Percentiles rank a stretch among this genome's conserved stretches.
Evolutionary conservation across 2,329 filamentous ascomycete genomes (phyloP).

Genomic region (Fusarium sp.): DNA sequence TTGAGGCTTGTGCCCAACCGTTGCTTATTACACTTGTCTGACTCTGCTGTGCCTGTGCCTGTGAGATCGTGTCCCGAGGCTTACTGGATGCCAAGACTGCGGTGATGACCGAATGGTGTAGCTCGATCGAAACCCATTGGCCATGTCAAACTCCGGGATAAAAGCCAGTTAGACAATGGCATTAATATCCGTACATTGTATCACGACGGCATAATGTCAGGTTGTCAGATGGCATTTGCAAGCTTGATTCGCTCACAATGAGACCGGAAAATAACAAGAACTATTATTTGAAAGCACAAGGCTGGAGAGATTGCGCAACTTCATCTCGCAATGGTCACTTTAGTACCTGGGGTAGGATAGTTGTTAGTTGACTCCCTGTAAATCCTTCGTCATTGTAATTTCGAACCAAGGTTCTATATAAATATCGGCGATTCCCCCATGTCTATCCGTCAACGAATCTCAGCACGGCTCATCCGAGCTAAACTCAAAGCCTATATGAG

Average conservation of each 20-base stretch:
- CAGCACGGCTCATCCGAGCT: background rate
- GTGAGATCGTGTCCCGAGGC: slow-evolving; percentile 27
- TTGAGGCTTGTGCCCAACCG: slow-evolving; percentile 24
- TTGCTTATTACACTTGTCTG: slow-evolving; percentile 18
- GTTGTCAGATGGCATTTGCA: background rate
- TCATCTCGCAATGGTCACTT: background rate
- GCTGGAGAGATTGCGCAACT: background rate
- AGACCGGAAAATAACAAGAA: background rate
- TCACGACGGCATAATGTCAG: background rate
- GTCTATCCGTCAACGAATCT: background rate
- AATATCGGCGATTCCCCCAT: slow-evolving; percentile 19
- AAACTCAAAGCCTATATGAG: background rate
- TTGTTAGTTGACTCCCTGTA: background rate
- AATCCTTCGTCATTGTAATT: slow-evolving; percentile 17
- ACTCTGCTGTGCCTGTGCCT: slow-evolving; percentile 20
- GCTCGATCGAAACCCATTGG: slow-evolving; percentile 20
- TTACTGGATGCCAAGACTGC: slow-evolving; percentile 28
- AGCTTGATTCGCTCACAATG: background rate
- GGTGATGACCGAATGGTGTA: slow-evolving; percentile 22
- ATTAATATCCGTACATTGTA: slow-evolving; percentile 30
- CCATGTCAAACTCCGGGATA: slow-evolving; percentile 4
- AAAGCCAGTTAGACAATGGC: slow-evolving; percentile 13
- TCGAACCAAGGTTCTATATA: background rate
- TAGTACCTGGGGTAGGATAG: background rate
- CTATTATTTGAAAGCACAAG: background rate